Conservation (phyloP, 768 basidiomycete species). For the Leccinellum rugosiceps region DNA sequence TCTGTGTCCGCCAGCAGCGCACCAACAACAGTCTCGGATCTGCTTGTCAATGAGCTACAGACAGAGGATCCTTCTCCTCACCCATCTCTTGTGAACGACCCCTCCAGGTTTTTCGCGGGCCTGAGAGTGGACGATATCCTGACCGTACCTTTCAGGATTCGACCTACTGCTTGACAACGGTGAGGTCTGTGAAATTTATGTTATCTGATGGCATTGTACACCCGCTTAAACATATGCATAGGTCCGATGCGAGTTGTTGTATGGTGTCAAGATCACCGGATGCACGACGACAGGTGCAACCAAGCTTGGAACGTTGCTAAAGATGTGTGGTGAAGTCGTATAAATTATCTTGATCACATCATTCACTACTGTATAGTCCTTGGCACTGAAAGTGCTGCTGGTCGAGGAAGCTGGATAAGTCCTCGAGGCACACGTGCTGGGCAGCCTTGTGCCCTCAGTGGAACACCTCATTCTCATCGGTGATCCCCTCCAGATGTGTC, state of each 20-base stretch:
- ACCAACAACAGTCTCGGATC: background rate
- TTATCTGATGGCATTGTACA: background rate
- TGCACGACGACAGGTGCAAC: conserved; percentile 83
- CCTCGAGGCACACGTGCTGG: conserved; percentile 72
- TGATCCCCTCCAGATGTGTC: conserved; percentile 73
- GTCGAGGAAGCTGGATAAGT: conserved; percentile 85
- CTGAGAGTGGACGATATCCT: conserved; percentile 39
- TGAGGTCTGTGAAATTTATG: conserved; percentile 49
- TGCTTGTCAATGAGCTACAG: background rate
- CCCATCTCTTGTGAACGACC: conserved; percentile 24
- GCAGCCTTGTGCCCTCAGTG: conserved; percentile 58
- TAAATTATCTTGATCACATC: background rate
- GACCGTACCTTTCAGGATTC: conserved; percentile 33
- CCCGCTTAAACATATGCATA: conserved; percentile 23
- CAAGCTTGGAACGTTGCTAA: conserved; percentile 56
- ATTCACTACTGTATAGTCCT: conserved; percentile 38
- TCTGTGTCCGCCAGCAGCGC: background rate
- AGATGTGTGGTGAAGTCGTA: conserved; percentile 34
- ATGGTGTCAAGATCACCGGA: conserved; percentile 58
- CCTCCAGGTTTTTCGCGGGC: conserved; percentile 35
- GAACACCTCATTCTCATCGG: conserved; percentile 77
- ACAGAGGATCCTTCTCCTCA: no score
- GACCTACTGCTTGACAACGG: conserved; percentile 35
- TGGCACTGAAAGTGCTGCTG: conserved; percentile 58
- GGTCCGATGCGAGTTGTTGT: conserved; percentile 55